These are phyloP conservation scores for Diaporthe vexans DNA, from an alignment of 2,329 filamentous ascomycete species.

Conservation along the genomic window DNA sequence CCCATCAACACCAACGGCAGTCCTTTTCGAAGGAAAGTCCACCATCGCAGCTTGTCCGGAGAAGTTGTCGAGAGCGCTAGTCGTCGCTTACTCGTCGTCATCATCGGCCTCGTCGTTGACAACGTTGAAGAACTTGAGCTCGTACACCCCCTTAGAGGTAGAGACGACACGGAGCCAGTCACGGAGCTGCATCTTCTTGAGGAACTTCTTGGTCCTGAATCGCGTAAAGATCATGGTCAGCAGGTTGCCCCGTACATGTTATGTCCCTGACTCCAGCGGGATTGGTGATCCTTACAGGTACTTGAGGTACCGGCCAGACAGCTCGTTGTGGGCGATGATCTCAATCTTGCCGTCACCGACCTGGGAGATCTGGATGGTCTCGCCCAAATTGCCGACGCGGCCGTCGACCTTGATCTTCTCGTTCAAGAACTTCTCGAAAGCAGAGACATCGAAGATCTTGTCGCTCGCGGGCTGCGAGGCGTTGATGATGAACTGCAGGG, in stretches of 20 bases:
- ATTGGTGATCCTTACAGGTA: conserved; percentile 81
- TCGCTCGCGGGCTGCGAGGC: conserved; percentile 97
- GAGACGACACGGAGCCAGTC: conserved; percentile 99
- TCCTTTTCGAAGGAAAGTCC: conserved; percentile 25
- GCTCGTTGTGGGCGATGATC: conserved; percentile 96
- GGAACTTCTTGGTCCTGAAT: conserved; percentile 98
- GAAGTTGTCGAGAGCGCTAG: not conserved
- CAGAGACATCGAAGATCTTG: conserved; percentile 99
- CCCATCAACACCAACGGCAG: conserved; percentile 38
- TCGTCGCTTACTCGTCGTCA: conserved; percentile 88
- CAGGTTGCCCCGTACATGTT: not conserved
- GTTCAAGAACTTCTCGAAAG: conserved; percentile 99
- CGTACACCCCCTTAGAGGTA: conserved; percentile 97
- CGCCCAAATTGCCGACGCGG: conserved; percentile 97
- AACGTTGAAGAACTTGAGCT: conserved; percentile 99
- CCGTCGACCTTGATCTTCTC: conserved; percentile 99
- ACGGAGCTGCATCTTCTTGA: conserved; percentile 99
- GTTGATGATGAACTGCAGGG: conserved; percentile 94
- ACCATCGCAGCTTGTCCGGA: conserved; percentile 9
- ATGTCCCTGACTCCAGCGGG: not conserved
- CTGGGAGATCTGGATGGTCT: conserved; percentile 91
- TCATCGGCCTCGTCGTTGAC: conserved; percentile 98
- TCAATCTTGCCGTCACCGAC: conserved; percentile 97
- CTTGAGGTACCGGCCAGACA: conserved; percentile 99
- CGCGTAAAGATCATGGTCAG: conserved; percentile 44